A percentile compares a stretch with the other conserved stretches of the same genome.
Evolutionary conservation across 2,329 filamentous ascomycete genomes (phyloP).

Genomic region (Ophiosphaerella korrae): DNA sequence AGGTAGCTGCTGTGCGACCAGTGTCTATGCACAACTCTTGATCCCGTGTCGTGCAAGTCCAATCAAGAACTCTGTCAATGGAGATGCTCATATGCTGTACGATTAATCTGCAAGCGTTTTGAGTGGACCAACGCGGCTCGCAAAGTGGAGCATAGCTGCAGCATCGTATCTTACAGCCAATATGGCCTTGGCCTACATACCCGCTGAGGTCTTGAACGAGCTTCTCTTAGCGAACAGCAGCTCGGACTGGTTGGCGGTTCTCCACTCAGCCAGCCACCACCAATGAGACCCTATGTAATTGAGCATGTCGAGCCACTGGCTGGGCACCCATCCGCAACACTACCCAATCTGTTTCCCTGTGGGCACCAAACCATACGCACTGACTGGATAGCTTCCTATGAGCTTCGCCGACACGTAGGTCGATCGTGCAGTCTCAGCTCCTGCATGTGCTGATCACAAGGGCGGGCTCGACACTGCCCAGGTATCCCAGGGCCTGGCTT

Average conservation of each 20-base stretch:
- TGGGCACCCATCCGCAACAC: slow-evolving; percentile 7
- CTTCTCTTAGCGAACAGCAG: slow-evolving; percentile 17
- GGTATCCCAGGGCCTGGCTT: slow-evolving; percentile 3
- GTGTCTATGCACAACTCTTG: background rate
- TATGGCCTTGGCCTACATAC: slow-evolving; percentile 10
- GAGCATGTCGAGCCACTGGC: slow-evolving; percentile 10
- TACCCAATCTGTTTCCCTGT: slow-evolving; percentile 1
- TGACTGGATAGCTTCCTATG: background rate
- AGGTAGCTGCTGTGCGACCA: background rate
- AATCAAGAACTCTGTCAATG: background rate
- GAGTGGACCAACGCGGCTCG: background rate
- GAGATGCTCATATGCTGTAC: background rate
- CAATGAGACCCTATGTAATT: slow-evolving; percentile 18
- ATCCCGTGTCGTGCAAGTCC: background rate
- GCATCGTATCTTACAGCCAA: slow-evolving; percentile 1
- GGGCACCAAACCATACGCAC: background rate
- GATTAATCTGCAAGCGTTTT: background rate
- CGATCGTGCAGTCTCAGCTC: slow-evolving; percentile 20
- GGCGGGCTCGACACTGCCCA: slow-evolving; percentile 6
- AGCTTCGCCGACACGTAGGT: slow-evolving; percentile 17
- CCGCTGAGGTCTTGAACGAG: slow-evolving; percentile 4
- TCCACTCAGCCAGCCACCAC: slow-evolving; percentile 17
- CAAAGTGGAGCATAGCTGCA: slow-evolving; percentile 9
- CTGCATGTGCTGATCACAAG: slow-evolving; percentile 6
- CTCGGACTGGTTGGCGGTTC: slow-evolving; percentile 2